Base-by-base conservation (phyloP, 2,329 filamentous ascomycete species). In the Aspergillus pseudoterreus region DNA sequence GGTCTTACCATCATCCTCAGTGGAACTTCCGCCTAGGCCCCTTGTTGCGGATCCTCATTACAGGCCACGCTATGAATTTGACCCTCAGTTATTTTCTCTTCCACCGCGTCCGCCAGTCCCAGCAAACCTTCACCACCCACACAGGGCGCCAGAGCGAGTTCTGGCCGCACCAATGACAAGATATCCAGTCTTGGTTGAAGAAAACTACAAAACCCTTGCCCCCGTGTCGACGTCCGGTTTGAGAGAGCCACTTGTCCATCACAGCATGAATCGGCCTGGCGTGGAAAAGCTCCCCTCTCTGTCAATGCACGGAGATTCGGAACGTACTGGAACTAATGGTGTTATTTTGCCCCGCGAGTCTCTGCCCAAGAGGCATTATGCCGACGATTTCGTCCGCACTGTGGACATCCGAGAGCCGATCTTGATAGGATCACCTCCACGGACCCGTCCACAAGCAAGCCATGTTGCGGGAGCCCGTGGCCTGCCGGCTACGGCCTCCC, bases 331-430 rank as follows among this genome's bases (percentile, higher is more conserved):
- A 45, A 46, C 54, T 56, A 50, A 59, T 53, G 53, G 53, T n/a
- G 55, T 50, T 35, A 55, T 54, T 22, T 12, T 50, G 32, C 43
- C 54, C 32, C 54, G 63, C 49, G 58, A 57, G 43, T 22, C 52
- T 21, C 51, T 55, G 32, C 53, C 56, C 21, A 61, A 58, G 41
- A 62, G 59, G 27, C 57, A 66, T 32, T 70, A 72, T 57, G 67
- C 69, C 11, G 65, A 71, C 53, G 69, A 64, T 51, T 71, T 72
- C 55, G 63, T 71, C 50, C 68, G 67, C 49, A 61, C 63, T 33
- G 55, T 71, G 60, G 64, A 65, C 47, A 52, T 61, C 24, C 60
- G 59, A 36, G 65, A 65, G 19, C 52, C 57, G 41, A 49, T 54
- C 36, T 56, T 57, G 27, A 44, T 56, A 47, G 60, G 61, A 27